Evolutionary conservation across 2,329 filamentous ascomycete genomes (phyloP).

Genomic region (Grosmannia penicillata): DNA sequence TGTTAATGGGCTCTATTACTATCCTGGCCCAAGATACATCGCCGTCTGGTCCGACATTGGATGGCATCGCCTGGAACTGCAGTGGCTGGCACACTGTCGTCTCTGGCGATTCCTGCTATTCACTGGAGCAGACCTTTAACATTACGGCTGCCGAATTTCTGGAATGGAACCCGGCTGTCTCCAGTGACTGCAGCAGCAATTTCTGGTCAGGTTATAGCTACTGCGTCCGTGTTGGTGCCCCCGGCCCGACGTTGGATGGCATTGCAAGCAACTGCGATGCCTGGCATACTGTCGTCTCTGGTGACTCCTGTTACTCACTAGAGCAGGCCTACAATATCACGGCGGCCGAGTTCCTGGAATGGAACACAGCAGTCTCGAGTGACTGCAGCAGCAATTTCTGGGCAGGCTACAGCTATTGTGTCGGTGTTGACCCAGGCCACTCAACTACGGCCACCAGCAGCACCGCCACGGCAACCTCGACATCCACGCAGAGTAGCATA

Average conservation of each 20-base stretch:
- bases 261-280: neutral
- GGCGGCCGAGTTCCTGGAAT: constrained; percentile 13
- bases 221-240: no score
- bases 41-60: neutral
- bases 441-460: neutral
- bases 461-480: neutral
- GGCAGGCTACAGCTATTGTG: constrained; percentile 14
- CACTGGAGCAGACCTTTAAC: constrained; percentile 1
- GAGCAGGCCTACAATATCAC: constrained; percentile 10
- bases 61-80: neutral
- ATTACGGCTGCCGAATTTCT: constrained; percentile 15
- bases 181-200: constrained; percentile 14
- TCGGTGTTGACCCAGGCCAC: constrained; percentile 6
- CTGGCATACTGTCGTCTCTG: neutral
- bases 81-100: neutral
- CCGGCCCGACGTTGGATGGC: neutral
- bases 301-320: neutral
- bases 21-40: neutral
- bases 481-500: constrained; percentile 3
- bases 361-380: constrained; percentile 14
- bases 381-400: constrained; percentile 17
- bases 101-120: neutral
- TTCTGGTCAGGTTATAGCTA: constrained; percentile 15
- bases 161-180: constrained; percentile 15
- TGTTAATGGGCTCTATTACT: no score